phyloP scores from a whole-genome alignment of 371 early-diverging fungal genomes.

The Rhizopus sp. region DNA sequence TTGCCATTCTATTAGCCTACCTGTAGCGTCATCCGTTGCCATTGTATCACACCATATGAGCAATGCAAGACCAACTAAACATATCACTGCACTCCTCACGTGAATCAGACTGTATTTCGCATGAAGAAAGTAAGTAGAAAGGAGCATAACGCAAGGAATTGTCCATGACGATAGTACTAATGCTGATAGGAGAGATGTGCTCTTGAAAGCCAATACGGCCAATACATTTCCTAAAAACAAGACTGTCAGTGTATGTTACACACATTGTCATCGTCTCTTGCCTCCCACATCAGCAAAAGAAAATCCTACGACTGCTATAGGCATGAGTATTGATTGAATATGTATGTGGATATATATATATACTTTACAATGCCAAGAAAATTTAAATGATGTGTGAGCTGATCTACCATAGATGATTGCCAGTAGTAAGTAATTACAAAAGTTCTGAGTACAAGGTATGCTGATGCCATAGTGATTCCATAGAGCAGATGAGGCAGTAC shows the following conservation, averaged over 20 bases:
- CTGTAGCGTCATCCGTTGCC: conserved; percentile 15
- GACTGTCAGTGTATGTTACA: background rate
- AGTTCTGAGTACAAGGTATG: conserved; percentile 46
- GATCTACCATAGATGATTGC: conserved; percentile 23
- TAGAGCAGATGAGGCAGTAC: conserved; percentile 45
- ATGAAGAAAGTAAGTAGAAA: conserved; percentile 32
- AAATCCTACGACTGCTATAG: conserved; percentile 33
- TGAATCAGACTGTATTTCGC: conserved; percentile 31
- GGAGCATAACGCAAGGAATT: conserved; percentile 45
- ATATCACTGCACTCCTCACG: conserved; percentile 30
- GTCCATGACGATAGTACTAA: conserved; percentile 46
- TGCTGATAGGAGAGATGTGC: conserved; percentile 45
- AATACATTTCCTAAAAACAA: conserved; percentile 37
- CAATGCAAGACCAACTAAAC: conserved; percentile 35
- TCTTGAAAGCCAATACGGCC: conserved; percentile 47
- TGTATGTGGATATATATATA: background rate
- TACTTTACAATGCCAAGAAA: conserved; percentile 25
- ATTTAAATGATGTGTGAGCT: conserved; percentile 1
- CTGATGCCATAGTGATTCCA: conserved; percentile 39
- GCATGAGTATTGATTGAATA: background rate
- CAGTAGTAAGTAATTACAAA: conserved; percentile 36
- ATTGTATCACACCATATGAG: conserved; percentile 41
- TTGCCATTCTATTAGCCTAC: conserved; percentile 8
- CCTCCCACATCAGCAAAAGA: conserved; percentile 52
- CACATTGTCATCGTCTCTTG: conserved; percentile 6